These are phyloP conservation scores for Elsinoe batatas DNA, from an alignment of 2,329 filamentous ascomycete genomes.

Conservation along the genomic window DNA sequence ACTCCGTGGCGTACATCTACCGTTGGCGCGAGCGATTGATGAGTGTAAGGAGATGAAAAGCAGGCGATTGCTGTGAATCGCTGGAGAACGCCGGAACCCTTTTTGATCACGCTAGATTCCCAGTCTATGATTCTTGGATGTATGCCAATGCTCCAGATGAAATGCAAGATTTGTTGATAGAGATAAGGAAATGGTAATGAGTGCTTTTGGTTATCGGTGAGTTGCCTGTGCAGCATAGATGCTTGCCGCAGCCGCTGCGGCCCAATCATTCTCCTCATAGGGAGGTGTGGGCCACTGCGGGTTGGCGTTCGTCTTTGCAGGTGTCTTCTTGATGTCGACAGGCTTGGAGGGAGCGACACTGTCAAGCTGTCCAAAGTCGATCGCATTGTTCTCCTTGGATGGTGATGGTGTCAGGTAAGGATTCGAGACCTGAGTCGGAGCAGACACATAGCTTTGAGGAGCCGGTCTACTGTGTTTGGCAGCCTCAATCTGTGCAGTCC, in stretches of 20 bases:
- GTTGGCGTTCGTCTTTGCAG: constrained; percentile 38
- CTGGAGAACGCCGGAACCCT: constrained; percentile 9
- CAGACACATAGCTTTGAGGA: constrained; percentile 55
- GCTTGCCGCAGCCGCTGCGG: constrained; percentile 67
- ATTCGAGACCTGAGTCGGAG: constrained; percentile 43
- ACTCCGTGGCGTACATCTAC: neutral
- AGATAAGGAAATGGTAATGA: constrained; percentile 38
- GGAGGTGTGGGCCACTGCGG: constrained; percentile 92
- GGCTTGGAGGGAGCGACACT: constrained; percentile 59
- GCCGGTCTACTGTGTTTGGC: constrained; percentile 30
- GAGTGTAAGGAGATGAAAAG: neutral
- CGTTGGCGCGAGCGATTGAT: neutral
- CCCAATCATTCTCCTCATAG: constrained; percentile 91
- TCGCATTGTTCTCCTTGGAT: constrained; percentile 71
- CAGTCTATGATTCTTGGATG: constrained; percentile 12
- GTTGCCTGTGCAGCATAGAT: constrained; percentile 62
- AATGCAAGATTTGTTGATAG: constrained; percentile 7
- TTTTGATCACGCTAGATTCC: constrained; percentile 5
- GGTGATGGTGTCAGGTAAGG: constrained; percentile 65
- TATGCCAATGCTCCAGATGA: constrained; percentile 7
- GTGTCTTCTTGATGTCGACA: constrained; percentile 55
- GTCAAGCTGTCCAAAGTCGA: constrained; percentile 58
- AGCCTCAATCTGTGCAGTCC: constrained; percentile 22
- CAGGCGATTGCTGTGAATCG: neutral
- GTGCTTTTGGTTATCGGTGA: constrained; percentile 22